A percentile compares a stretch with the other conserved stretches of the same genome.
Evolutionary conservation across 768 basidiomycete genomes (phyloP).

Genomic region (Tricholomella constricta): DNA sequence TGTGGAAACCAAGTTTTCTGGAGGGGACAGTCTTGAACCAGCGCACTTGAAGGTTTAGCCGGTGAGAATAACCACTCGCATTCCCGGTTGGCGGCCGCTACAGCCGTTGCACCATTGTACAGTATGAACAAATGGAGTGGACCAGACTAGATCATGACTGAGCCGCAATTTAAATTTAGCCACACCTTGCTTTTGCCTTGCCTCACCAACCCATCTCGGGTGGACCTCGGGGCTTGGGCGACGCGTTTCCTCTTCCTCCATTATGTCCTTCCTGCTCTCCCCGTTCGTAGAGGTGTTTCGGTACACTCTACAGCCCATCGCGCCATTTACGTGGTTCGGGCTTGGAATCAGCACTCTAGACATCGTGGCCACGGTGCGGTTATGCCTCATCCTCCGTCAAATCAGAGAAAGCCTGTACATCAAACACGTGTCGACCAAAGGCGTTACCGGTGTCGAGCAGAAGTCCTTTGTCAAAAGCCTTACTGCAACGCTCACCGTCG

Average conservation of each 20-base stretch:
- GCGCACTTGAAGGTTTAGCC: slow-evolving; percentile 71
- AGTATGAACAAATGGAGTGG: not conserved
- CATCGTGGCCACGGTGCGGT: slow-evolving; percentile 63
- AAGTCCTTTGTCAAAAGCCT: slow-evolving; percentile 60
- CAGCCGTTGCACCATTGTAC: slow-evolving; percentile 70
- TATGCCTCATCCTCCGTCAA: slow-evolving; percentile 71
- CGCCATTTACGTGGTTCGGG: slow-evolving; percentile 71
- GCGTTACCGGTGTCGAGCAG: slow-evolving; percentile 40
- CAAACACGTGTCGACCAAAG: slow-evolving; percentile 46
- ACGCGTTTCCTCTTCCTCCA: slow-evolving; percentile 2
- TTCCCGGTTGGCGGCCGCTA: slow-evolving; percentile 82
- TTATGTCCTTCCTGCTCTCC: slow-evolving; percentile 34
- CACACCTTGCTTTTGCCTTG: not conserved
- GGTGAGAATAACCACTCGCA: slow-evolving; percentile 69
- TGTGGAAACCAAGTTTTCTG: slow-evolving; percentile 91
- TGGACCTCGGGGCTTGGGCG: not conserved
- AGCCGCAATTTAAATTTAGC: not conserved
- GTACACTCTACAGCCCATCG: slow-evolving; percentile 56
- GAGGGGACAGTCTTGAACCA: slow-evolving; percentile 94
- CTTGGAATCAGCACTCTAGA: slow-evolving; percentile 63
- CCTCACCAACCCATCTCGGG: not conserved
- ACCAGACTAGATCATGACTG: not conserved
- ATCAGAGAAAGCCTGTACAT: slow-evolving; percentile 52
- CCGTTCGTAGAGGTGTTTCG: slow-evolving; percentile 35
- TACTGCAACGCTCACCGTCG: slow-evolving; percentile 61